Conservation (phyloP, 179 eudicot genomes). For the Beta lomatogona region DNA sequence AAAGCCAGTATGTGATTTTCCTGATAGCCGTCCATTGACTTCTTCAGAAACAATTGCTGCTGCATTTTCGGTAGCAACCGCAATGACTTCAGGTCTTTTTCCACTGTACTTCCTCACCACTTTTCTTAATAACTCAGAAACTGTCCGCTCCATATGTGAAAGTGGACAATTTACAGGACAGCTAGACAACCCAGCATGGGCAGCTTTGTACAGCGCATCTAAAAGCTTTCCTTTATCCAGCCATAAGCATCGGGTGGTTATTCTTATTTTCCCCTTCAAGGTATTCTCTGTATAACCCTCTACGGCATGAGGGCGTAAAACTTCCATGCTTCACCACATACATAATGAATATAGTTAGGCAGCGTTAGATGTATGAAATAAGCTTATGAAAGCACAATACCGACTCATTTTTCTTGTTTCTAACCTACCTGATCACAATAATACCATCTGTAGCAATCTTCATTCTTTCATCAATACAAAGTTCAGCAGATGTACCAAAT, state of each 20-base stretch:
- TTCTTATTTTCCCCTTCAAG: conserved; percentile 86
- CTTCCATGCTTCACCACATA: conserved; percentile 76
- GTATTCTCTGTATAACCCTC: conserved; percentile 44
- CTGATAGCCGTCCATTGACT: conserved; percentile 65
- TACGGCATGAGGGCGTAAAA: conserved; percentile 68
- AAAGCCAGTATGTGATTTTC: conserved; percentile 47
- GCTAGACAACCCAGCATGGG: conserved; percentile 86
- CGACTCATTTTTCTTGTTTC: not conserved
- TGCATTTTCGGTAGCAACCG: conserved; percentile 84
- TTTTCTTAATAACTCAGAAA: conserved; percentile 84
- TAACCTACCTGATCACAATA: conserved; percentile 74
- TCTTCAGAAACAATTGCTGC: conserved; percentile 75
- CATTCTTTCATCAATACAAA: conserved; percentile 85
- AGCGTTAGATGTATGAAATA: not conserved
- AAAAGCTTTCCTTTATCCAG: conserved; percentile 95
- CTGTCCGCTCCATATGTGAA: conserved; percentile 87
- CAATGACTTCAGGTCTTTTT: conserved; percentile 93
- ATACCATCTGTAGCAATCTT: conserved; percentile 94
- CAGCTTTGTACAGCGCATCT: conserved; percentile 94
- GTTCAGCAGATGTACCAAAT: conserved; percentile 90
- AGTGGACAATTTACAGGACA: conserved; percentile 87
- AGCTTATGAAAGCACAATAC: conserved; percentile 13
- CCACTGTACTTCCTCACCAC: conserved; percentile 93
- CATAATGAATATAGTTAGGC: conserved; percentile 22
- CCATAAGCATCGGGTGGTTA: conserved; percentile 98